These are phyloP conservation scores for Colletotrichum camelliae DNA, from an alignment of 2,329 filamentous ascomycete species.

Conservation along the genomic window DNA sequence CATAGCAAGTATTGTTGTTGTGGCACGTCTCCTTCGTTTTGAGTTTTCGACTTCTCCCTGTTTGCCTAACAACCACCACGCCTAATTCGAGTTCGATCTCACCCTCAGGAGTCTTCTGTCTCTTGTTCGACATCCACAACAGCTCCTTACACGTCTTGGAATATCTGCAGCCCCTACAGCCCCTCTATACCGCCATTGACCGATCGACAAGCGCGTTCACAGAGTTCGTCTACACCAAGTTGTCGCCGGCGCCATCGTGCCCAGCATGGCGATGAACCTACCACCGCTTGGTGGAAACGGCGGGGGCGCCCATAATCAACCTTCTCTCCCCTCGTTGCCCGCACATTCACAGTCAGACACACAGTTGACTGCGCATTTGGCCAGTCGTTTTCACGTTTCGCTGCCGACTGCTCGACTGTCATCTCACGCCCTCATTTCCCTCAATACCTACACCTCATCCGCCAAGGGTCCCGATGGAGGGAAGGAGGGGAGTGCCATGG, in stretches of 20 bases:
- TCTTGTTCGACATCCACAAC: background rate
- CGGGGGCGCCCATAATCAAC: conserved; percentile 76
- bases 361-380: conserved; percentile 81
- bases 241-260: conserved; percentile 26
- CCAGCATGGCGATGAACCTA: conserved; percentile 66
- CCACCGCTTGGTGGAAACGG: conserved; percentile 52
- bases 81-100: conserved; percentile 4
- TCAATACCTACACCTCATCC: conserved; percentile 95
- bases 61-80: background rate
- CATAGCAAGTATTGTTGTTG: background rate
- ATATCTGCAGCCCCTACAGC: background rate
- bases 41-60: background rate
- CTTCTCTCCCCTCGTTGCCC: conserved; percentile 87
- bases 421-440: conserved; percentile 86
- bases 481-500: conserved; percentile 91
- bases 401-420: conserved; percentile 88
- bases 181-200: background rate
- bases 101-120: background rate
- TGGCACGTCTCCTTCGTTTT: conserved; percentile 8
- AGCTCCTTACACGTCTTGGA: background rate
- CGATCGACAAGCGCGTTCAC: background rate
- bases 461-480: conserved; percentile 87
- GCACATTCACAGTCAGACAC: conserved; percentile 81
- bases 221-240: background rate
- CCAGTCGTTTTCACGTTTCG: conserved; percentile 89